Evolutionary conservation across 2,329 filamentous ascomycete genomes (phyloP), one percentile per base, ranked within the genome.

Genomic region (Aureobasidium sp.): DNA sequence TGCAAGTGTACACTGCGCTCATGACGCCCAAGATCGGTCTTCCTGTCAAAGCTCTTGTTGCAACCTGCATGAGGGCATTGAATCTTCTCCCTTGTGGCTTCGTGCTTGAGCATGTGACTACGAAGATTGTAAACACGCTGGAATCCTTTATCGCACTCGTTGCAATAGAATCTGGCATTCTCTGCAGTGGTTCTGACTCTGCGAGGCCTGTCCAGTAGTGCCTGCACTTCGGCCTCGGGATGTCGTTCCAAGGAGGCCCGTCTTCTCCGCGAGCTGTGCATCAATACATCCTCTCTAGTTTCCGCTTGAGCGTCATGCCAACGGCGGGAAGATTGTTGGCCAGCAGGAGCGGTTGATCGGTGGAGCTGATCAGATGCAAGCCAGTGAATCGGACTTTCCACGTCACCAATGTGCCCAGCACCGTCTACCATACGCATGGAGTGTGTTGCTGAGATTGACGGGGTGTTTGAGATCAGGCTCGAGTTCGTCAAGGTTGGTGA

Each of bases 41-140:
- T 91, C 68, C 91, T 83, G 20, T 90, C 89, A 73, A 96, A 96
- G 57, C 84, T 84, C 76, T 88, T 90, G 67, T 76, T 80, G 75
- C 91, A 96, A 58, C 81, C 82, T 2, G 80, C 73, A 34, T 85
- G 77, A 1, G 77, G 77, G 73, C 91, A 96, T 1, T 81, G 69
- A 90, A 88, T 0, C 87, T 85, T 68, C 89, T 89, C 68, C 84
- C 84, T 62, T 88, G 82, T 63, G 84, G 82, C 15, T 89, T 94
- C 86, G 70, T 96, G 91, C 0, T 87, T 92, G 70, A 92, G 87
- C 81, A 92, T 82, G 72, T 96, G 91, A 34, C 90, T 88, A 70
- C 89, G 91, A 76, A 87, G 90, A 75, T 96, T 96, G 77, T 93
- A 95, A 69, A 85, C 87, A 65, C 91, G 81, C 66, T 89, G 90